Evolutionary conservation across 148 eudicot genomes (phyloP).

Genomic region (Limonium bicolor): DNA sequence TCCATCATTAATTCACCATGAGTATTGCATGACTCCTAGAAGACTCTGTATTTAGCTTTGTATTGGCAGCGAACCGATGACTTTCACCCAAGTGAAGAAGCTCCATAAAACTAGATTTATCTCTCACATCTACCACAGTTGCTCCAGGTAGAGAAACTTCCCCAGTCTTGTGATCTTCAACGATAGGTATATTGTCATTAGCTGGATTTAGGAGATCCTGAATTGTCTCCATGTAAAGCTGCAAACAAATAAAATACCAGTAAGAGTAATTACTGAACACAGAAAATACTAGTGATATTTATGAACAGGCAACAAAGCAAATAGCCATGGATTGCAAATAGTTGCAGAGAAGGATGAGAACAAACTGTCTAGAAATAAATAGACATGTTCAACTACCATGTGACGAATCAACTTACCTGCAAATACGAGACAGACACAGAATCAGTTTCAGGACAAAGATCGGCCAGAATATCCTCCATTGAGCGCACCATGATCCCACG

Average conservation of each 20-base stretch:
- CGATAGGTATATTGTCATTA: constrained; percentile 85
- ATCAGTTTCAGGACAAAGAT: constrained; percentile 58
- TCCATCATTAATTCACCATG: constrained; percentile 31
- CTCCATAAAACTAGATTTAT: constrained; percentile 57
- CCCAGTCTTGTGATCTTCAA: constrained; percentile 80
- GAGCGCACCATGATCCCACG: constrained; percentile 99
- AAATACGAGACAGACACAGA: constrained; percentile 69
- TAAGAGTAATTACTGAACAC: too few species aligned
- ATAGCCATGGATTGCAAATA: too few species aligned
- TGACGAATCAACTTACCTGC: constrained; percentile 62
- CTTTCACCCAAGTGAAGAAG: constrained; percentile 72
- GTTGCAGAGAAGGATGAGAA: too few species aligned
- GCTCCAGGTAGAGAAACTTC: constrained; percentile 92
- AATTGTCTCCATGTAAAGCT: constrained; percentile 95
- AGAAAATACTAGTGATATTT: too few species aligned
- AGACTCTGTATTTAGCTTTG: constrained; percentile 89
- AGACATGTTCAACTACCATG: too few species aligned
- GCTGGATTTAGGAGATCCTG: constrained; percentile 84
- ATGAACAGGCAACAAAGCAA: too few species aligned
- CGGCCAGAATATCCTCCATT: constrained; percentile 88
- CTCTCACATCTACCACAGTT: constrained; percentile 57
- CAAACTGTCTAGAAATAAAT: too few species aligned
- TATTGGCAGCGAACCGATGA: constrained; percentile 85
- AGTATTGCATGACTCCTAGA: constrained; percentile 92
- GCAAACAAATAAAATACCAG: constrained; percentile 11